Percentiles rank a stretch among this genome's conserved stretches.
Evolutionary conservation across 225 moss, liverwort and hornwort species (phyloP).

Genomic region (Pseudisothecium myosuroides): DNA sequence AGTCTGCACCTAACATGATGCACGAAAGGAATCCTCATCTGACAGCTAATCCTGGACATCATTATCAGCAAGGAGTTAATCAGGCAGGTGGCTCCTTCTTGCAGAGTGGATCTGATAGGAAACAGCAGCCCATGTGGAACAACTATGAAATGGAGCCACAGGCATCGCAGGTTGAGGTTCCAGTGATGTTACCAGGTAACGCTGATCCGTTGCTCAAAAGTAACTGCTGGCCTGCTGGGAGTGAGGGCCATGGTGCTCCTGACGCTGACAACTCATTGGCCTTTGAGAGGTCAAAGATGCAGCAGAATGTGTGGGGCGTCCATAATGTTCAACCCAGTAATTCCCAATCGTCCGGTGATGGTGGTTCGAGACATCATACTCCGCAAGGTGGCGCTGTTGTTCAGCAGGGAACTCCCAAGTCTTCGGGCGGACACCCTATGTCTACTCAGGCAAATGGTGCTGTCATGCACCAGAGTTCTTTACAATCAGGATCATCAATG

Average conservation of each 20-base stretch:
- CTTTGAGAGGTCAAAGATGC: slow-evolving; percentile 51
- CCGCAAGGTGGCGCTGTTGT: slow-evolving; percentile 49
- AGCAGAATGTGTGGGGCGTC: slow-evolving; percentile 64
- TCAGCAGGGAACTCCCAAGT: slow-evolving; percentile 60
- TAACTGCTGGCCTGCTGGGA: slow-evolving; percentile 57
- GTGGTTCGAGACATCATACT: slow-evolving; percentile 56
- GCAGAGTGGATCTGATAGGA: slow-evolving; percentile 35
- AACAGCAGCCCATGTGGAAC: slow-evolving; percentile 63
- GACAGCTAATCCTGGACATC: slow-evolving; percentile 21
- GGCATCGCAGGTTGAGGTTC: slow-evolving; percentile 57
- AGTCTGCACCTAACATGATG: slow-evolving; percentile 20
- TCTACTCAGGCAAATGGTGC: slow-evolving; percentile 40
- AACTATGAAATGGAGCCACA: slow-evolving; percentile 45
- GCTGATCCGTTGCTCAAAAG: slow-evolving; percentile 41
- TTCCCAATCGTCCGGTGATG: slow-evolving; percentile 56
- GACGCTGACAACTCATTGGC: slow-evolving; percentile 28
- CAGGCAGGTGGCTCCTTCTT: slow-evolving; percentile 29
- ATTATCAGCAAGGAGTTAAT: slow-evolving; percentile 33
- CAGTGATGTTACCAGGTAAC: slow-evolving; percentile 37
- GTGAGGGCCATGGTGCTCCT: slow-evolving; percentile 36
- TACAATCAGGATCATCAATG: slow-evolving; percentile 38
- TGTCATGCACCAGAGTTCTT: slow-evolving; percentile 37
- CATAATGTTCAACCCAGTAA: slow-evolving; percentile 58
- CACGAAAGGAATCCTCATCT: slow-evolving; percentile 28
- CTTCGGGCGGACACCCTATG: slow-evolving; percentile 32